phyloP scores from a whole-genome alignment of 768 basidiomycete species.

The Lactarius tabidus region DNA sequence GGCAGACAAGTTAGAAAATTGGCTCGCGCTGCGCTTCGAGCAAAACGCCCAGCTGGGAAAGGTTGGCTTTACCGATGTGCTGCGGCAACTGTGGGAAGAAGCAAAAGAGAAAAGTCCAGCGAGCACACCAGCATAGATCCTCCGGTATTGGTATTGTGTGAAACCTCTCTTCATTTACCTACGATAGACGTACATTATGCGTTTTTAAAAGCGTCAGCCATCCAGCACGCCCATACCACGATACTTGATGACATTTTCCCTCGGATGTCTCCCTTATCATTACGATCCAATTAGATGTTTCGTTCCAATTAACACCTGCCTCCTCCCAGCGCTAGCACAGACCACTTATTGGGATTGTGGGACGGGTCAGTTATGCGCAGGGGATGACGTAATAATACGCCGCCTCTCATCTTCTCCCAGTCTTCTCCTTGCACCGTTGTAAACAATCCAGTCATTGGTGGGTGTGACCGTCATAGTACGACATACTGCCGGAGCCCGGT shows the following conservation, averaged over 20 bases:
- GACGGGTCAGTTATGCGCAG: not conserved
- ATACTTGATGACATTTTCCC: conserved; percentile 30
- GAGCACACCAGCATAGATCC: conserved; percentile 29
- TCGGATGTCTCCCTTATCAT: conserved; percentile 20
- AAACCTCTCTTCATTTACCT: conserved; percentile 15
- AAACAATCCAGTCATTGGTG: not conserved
- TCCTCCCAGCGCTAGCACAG: not conserved
- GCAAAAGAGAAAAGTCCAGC: conserved; percentile 51
- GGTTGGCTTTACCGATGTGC: conserved; percentile 84
- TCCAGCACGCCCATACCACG: conserved; percentile 24
- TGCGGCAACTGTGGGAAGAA: conserved; percentile 71
- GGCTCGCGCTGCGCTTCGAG: conserved; percentile 85
- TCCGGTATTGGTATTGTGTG: conserved; percentile 17
- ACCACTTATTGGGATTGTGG: not conserved
- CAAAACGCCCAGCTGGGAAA: conserved; percentile 90
- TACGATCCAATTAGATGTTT: conserved; percentile 11
- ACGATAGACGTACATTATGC: conserved; percentile 26
- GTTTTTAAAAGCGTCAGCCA: conserved; percentile 29
- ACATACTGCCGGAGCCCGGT: not conserved
- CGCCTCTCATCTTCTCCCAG: not conserved
- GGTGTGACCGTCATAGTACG: not conserved
- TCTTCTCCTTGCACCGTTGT: not conserved
- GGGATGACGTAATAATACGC: conserved; percentile 1
- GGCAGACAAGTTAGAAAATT: conserved; percentile 78
- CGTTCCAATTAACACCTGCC: not conserved